Base-by-base conservation (phyloP, 768 basidiomycete species). In the Nidularia pulvinata region DNA sequence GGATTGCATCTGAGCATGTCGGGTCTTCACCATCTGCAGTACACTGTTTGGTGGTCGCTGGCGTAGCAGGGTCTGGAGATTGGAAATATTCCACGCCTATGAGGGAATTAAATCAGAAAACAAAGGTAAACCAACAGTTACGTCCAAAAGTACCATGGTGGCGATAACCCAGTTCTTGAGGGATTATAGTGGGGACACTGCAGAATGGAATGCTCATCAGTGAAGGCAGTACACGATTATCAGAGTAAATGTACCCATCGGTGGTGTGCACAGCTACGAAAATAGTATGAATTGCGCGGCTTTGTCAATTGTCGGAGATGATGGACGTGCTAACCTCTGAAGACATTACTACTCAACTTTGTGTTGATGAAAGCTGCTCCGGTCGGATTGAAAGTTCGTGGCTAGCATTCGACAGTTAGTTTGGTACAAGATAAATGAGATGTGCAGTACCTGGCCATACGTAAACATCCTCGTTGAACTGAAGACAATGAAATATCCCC, bases 1-100 rank as follows among this genome's bases (percentile, higher is more conserved):
- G 78, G 43, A 81, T 65, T 3, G 75, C 75, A 3, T 75, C 74
- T 14, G 80, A 82, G 60, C 81, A 81, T 43, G 57, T 64, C 1
- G 71, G 69, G 54, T 83, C 82, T 62, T 83, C 81, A 3, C 80
- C 82, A 37, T 75, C 67, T 0, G 68, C 61, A 37, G 71, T 64
- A 55, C 80, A 82, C 55, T 71, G 66, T 4, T 70, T 57, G 0
- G 76, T 79, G 4, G 71, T 81, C 11, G 69, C 65, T 32, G 69
- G 62, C 4, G 71, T 71, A 0, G 73, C 49, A 4, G 82, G 82
- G 39, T 76, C 73, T 5, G 59, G 59, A 33, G 69, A 68, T 57
- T 77, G 74, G 80, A 79, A 83, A 55, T 81, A 80, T 60, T 82
- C 80, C 46, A 80, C 61, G 0, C 80, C 79, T 81, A 22, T 7